Conservation (phyloP, 768 basidiomycete genomes). For the Leccinellum luteum region DNA sequence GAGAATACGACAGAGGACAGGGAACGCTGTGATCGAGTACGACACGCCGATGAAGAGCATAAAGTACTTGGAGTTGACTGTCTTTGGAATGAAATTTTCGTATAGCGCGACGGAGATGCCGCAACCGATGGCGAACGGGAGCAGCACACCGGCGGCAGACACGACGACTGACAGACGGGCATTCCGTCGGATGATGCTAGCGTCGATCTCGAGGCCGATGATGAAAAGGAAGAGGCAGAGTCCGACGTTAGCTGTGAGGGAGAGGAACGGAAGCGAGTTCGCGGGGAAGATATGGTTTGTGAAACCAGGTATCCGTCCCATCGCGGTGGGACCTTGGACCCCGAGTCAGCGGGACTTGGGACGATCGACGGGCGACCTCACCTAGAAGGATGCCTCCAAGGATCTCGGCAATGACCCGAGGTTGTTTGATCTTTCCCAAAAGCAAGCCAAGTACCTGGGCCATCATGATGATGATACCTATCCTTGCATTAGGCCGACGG, state of each 20-base stretch:
- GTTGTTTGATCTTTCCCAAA: constrained; percentile 74
- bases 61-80: constrained; percentile 76
- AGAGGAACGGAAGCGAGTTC: constrained; percentile 69
- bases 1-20: constrained; percentile 45
- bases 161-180: constrained; percentile 63
- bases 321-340: constrained; percentile 44
- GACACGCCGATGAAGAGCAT: constrained; percentile 94
- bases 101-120: constrained; percentile 75
- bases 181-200: constrained; percentile 73
- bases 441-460: constrained; percentile 68
- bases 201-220: constrained; percentile 90
- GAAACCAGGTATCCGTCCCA: constrained; percentile 88
- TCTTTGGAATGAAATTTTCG: constrained; percentile 60
- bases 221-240: constrained; percentile 89
- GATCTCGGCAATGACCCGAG: constrained; percentile 92
- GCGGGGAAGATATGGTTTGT: constrained; percentile 80
- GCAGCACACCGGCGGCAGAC: constrained; percentile 69
- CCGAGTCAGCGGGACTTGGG: constrained; percentile 37
- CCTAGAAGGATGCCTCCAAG: constrained; percentile 88
- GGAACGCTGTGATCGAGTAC: constrained; percentile 82
- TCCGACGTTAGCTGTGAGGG: constrained; percentile 86
- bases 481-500: neutral
- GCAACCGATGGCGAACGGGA: constrained; percentile 88
- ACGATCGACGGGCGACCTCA: constrained; percentile 16
- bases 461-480: constrained; percentile 78